Evolutionary conservation across 495 filamentous ascomycete species (phyloP).

Genomic region (Tetracladium setigerum): DNA sequence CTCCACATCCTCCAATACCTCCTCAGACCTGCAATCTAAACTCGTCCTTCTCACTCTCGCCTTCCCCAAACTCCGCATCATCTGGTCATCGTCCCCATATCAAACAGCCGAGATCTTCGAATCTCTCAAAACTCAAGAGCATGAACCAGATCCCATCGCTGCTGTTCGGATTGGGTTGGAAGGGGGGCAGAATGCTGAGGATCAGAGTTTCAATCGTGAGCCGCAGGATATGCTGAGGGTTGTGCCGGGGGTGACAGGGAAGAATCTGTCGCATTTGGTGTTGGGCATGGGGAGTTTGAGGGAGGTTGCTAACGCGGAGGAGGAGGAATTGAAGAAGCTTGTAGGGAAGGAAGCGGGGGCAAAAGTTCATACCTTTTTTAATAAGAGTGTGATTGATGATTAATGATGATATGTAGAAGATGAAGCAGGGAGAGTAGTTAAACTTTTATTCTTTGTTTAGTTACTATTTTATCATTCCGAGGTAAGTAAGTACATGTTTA

Average conservation of each 20-base stretch:
- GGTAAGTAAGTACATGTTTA: no score
- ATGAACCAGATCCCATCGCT: constrained; percentile 83
- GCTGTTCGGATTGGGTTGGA: constrained; percentile 80
- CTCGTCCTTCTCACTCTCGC: constrained; percentile 88
- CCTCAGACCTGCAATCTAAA: constrained; percentile 80
- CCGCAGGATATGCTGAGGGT: constrained; percentile 79
- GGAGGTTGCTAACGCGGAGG: constrained; percentile 81
- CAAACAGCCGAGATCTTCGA: constrained; percentile 97
- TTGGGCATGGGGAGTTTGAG: constrained; percentile 67
- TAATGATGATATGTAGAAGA: not conserved
- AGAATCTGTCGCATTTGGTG: constrained; percentile 63
- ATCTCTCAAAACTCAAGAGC: constrained; percentile 77
- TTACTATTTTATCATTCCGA: no score
- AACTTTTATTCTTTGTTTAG: no score
- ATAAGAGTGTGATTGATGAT: constrained; percentile 59
- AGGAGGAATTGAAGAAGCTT: constrained; percentile 59
- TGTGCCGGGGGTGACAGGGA: constrained; percentile 79
- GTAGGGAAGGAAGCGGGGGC: constrained; percentile 76
- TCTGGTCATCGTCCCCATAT: constrained; percentile 90
- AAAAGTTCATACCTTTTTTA: constrained; percentile 78
- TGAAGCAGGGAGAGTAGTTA: no score
- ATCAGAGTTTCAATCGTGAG: constrained; percentile 51
- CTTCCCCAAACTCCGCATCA: constrained; percentile 80
- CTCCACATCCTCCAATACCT: constrained; percentile 43
- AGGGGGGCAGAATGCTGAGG: constrained; percentile 43